A percentile compares a stretch with the other conserved stretches of the same genome.
Evolutionary conservation across 805 yeast species (phyloP).

Genomic region (Kockiozyma suomiensis): DNA sequence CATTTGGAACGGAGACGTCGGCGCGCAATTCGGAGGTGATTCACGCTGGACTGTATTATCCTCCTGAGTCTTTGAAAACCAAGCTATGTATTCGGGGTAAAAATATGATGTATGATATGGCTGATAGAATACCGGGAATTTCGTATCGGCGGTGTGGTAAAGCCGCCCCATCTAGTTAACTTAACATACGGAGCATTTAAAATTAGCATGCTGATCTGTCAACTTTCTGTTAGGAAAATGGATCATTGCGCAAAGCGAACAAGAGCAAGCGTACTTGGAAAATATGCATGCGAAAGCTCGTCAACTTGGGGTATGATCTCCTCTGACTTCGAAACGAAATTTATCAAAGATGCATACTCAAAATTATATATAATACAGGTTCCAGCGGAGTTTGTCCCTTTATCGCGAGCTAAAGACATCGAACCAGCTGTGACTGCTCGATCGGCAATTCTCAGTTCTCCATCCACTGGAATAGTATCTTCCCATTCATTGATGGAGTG

Average conservation of each 20-base stretch:
- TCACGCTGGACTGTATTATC: slow-evolving; percentile 88
- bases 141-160: slow-evolving; percentile 67
- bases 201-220: too few relatives aligned
- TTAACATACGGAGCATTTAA: too few relatives aligned
- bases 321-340: background rate
- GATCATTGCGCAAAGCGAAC: slow-evolving; percentile 79
- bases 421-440: slow-evolving; percentile 73
- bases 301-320: slow-evolving; percentile 47
- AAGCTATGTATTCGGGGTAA: slow-evolving; percentile 76
- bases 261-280: slow-evolving; percentile 62
- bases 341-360: too few relatives aligned
- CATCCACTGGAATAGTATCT: slow-evolving; percentile 81
- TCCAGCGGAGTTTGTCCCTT: slow-evolving; percentile 59
- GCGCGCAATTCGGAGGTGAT: slow-evolving; percentile 91
- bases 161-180: too few relatives aligned
- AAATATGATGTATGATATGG: slow-evolving; percentile 58
- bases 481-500: slow-evolving; percentile 76
- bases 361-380: slow-evolving; percentile 40
- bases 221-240: slow-evolving; percentile 53
- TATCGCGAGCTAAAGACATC: slow-evolving; percentile 47
- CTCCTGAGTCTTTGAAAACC: slow-evolving; percentile 66
- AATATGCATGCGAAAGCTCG: slow-evolving; percentile 54
- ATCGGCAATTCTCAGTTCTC: slow-evolving; percentile 66
- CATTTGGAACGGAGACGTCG: slow-evolving; percentile 77
- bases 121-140: slow-evolving; percentile 50